A percentile compares a stretch with the other conserved stretches of the same genome.
These are phyloP conservation scores for Pseudocercospora ulei DNA, from an alignment of 2,329 filamentous ascomycete genomes.

Conservation along the genomic window DNA sequence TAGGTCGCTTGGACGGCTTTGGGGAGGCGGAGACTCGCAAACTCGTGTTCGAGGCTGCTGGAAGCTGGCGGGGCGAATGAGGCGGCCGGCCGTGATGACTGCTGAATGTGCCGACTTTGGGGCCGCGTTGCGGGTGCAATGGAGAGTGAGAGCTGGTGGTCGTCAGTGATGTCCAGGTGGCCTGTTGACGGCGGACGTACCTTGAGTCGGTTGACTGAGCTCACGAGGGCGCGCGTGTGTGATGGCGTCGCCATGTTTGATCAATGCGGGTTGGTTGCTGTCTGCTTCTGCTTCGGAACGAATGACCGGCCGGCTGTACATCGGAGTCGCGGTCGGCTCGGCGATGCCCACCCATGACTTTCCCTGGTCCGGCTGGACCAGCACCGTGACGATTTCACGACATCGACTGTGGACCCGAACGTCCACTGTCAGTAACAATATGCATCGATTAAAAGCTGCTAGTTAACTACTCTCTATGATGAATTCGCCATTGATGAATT, in stretches of 20 bases:
- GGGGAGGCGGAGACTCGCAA: constrained; percentile 51
- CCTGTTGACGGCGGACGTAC: constrained; percentile 25
- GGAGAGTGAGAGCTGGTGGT: constrained; percentile 22
- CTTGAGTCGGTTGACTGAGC: constrained; percentile 38
- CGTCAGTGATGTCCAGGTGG: constrained; percentile 4
- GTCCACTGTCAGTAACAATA: too few relatives aligned
- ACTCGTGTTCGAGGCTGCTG: constrained; percentile 22
- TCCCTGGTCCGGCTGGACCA: too few relatives aligned
- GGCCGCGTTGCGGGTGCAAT: constrained; percentile 1
- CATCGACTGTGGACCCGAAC: too few relatives aligned
- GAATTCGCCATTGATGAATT: too few relatives aligned
- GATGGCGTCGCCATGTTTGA: constrained; percentile 39
- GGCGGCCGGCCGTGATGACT: constrained; percentile 15
- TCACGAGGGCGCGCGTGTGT: constrained; percentile 39
- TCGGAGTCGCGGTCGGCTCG: too few relatives aligned
- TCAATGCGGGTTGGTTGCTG: too few relatives aligned
- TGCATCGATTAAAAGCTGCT: too few relatives aligned
- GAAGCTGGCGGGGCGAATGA: constrained; percentile 9
- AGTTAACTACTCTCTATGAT: too few relatives aligned
- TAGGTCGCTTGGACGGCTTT: constrained; percentile 77
- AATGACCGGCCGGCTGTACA: too few relatives aligned
- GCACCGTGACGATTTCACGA: too few relatives aligned
- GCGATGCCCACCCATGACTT: too few relatives aligned
- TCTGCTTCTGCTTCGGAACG: too few relatives aligned
- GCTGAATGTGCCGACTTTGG: constrained; percentile 21